Evolutionary conservation across 2,329 filamentous ascomycete species (phyloP).

Genomic region (Pseudodiploospora longispora): DNA sequence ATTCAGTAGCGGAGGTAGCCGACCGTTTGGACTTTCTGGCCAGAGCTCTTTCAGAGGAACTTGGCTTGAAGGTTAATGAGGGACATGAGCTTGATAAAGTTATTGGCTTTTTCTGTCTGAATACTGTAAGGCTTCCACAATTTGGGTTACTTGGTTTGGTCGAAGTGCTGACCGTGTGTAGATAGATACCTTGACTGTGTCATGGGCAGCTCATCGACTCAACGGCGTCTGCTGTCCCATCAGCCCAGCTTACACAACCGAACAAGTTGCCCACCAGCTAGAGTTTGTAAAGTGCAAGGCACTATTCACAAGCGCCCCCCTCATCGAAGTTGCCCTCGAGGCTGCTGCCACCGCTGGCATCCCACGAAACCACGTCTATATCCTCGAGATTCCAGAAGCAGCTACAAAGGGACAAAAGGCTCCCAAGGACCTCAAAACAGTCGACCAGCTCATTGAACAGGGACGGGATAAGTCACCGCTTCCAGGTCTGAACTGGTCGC

Average conservation of each 20-base stretch:
- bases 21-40: constrained; percentile 51
- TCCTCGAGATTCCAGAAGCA: background rate
- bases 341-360: background rate
- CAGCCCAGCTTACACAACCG: background rate
- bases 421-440: background rate
- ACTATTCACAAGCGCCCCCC: background rate
- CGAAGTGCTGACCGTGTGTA: background rate
- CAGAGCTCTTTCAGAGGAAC: constrained; percentile 54
- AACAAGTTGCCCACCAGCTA: background rate
- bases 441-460: background rate
- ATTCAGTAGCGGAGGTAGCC: constrained; percentile 52
- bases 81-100: constrained; percentile 74
- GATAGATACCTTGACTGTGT: background rate
- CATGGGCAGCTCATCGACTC: background rate
- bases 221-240: background rate
- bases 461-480: background rate
- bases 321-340: background rate
- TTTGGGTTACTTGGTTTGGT: background rate
- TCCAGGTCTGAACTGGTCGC: background rate
- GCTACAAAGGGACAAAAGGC: background rate
- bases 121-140: constrained; percentile 39
- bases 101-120: constrained; percentile 61
- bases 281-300: background rate
- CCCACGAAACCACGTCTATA: background rate
- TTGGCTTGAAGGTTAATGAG: constrained; percentile 60